A percentile compares a stretch with the other conserved stretches of the same genome.
These are phyloP conservation scores for Friedmanniomyces endolithicus DNA, from an alignment of 495 filamentous ascomycete genomes.

Conservation along the genomic window DNA sequence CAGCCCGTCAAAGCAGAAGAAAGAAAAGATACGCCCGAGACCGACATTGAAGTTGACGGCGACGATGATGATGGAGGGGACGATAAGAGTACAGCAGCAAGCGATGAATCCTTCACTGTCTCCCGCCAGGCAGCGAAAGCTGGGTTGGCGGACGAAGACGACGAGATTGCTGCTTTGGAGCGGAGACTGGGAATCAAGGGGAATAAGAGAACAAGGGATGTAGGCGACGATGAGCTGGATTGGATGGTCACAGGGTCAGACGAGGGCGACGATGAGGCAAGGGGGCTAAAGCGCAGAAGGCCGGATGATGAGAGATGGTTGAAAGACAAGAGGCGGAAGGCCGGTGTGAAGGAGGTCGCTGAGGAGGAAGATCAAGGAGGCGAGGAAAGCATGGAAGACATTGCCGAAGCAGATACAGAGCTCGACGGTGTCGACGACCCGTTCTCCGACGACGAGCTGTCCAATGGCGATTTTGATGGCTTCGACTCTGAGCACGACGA, in stretches of 20 bases:
- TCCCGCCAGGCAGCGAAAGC: conserved; percentile 40
- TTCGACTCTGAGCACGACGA: conserved; percentile 23
- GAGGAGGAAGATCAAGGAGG: conserved; percentile 19
- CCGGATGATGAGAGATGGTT: conserved; percentile 41
- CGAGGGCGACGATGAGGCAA: conserved; percentile 26
- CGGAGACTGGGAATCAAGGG: conserved; percentile 77
- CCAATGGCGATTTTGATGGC: conserved; percentile 24
- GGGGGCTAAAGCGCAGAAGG: conserved; percentile 35
- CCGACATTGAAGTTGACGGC: neutral
- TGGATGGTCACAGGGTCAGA: conserved; percentile 59
- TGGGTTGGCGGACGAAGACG: conserved; percentile 62
- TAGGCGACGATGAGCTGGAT: conserved; percentile 75
- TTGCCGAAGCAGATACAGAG: conserved; percentile 25
- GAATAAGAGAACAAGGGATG: conserved; percentile 62
- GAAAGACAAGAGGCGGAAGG: conserved; percentile 52
- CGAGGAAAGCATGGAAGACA: conserved; percentile 12
- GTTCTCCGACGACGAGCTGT: conserved; percentile 19
- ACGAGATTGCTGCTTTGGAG: conserved; percentile 78
- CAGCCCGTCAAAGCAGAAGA: neutral
- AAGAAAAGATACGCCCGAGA: neutral
- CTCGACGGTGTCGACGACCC: conserved; percentile 19
- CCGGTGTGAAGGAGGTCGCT: conserved; percentile 29
- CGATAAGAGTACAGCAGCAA: neutral
- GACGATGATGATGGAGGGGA: conserved; percentile 10
- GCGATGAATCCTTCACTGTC: conserved; percentile 13